phyloP scores from a whole-genome alignment of 371 early-diverging fungal genomes.

The Rhizopus arrhizus region DNA sequence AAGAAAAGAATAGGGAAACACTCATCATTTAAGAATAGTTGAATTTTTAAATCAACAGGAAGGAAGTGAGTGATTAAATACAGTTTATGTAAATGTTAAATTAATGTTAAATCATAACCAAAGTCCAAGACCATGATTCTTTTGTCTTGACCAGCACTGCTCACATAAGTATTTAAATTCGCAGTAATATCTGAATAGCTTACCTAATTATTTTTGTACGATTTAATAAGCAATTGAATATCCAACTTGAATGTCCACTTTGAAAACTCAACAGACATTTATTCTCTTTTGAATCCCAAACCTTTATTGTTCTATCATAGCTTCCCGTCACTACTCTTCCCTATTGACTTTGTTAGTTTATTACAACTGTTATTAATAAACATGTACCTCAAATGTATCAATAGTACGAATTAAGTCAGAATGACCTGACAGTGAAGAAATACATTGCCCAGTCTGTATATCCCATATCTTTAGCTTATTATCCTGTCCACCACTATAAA shows the following conservation, averaged over 20 bases:
- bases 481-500: constrained; percentile 93
- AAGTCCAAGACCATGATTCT: constrained; percentile 83
- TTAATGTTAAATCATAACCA: constrained; percentile 28
- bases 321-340: constrained; percentile 50
- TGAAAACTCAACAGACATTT: constrained; percentile 54
- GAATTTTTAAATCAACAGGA: not conserved
- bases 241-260: constrained; percentile 83
- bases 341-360: constrained; percentile 1
- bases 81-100: not conserved
- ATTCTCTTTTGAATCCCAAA: constrained; percentile 73
- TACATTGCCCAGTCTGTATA: constrained; percentile 72
- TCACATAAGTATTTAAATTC: constrained; percentile 1
- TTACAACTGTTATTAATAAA: too few species aligned
- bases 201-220: constrained; percentile 73
- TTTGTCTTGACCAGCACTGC: constrained; percentile 61
- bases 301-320: constrained; percentile 92
- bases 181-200: not conserved
- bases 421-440: constrained; percentile 78
- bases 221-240: constrained; percentile 86
- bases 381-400: constrained; percentile 57
- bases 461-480: constrained; percentile 92
- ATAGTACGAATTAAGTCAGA: constrained; percentile 88
- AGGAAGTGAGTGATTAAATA: not conserved
- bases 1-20: not conserved
- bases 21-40: not conserved